Base-by-base conservation (phyloP, 768 basidiomycete genomes). In the Austroboletus eburneus region DNA sequence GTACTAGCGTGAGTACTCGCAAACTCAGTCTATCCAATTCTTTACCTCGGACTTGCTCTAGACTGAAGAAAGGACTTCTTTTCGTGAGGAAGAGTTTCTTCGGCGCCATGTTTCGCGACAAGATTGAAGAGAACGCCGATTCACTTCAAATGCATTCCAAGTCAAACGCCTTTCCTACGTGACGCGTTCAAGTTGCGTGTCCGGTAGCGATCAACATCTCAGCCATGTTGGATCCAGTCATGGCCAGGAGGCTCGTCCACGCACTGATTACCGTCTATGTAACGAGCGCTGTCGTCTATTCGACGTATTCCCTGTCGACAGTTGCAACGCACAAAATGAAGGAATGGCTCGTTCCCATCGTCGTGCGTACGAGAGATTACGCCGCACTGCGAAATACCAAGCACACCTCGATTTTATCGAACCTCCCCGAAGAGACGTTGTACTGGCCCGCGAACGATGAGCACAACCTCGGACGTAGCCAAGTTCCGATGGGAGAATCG, bases 401-500 rank as follows among this genome's bases (percentile, higher is more conserved):
- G 27, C 48, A 33, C 34, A 39, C 42, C 23, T 22, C 46, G 20
- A 38, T 42, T 16, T 21, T 38, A 4, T 30, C 22, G 29, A 46
- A 32, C 20, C 42, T 49, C 38, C 49, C 48, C 6, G 57, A 56
- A 16, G 58, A 60, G 38, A 35, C 29, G 4, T 5, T 65, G 22
- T 50, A 56, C 27, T 65, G 65, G 65, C 54, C 52, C 18, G 36
- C 48, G 2, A 21, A 27, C 13, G 46, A 41, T 18, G 40, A 47
- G 16, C 25, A 36, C 8, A 48, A 23, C 25, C 12, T 36, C 24
- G 10, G 24, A 33, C 29, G 36, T 10, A 23, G 39, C 36, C 35
- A 41, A 22, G 56, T 70, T 24, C 30, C 63, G 9, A 66, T 79
- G 46, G 68, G 69, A 40, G 76, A 79, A 58, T 71, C 72, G 10